Evolutionary conservation across 2,329 filamentous ascomycete species (phyloP).

Genomic region (Epichloe typhina): DNA sequence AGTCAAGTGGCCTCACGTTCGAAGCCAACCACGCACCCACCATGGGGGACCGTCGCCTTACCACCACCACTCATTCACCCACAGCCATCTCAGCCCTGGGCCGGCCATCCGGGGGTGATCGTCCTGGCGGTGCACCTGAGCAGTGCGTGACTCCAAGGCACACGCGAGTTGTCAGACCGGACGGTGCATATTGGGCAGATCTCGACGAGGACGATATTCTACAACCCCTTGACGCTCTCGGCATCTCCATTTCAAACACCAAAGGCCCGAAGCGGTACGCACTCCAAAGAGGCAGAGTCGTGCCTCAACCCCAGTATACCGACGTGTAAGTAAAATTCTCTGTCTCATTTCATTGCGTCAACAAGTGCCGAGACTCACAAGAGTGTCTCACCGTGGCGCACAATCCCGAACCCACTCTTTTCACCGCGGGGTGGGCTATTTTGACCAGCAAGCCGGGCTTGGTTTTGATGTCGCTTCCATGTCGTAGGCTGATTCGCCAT

Average conservation of each 20-base stretch:
- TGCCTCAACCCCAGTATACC: constrained; percentile 13
- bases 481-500: constrained; percentile 5
- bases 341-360: background rate
- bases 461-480: background rate
- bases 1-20: too few relatives aligned
- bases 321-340: constrained; percentile 16
- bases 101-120: background rate
- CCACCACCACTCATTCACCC: background rate
- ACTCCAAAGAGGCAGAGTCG: constrained; percentile 19
- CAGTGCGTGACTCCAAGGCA: background rate
- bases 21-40: background rate
- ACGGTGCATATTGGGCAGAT: constrained; percentile 1
- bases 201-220: constrained; percentile 10
- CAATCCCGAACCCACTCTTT: background rate
- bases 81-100: background rate
- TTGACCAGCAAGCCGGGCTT: background rate
- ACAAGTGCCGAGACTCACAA: too few relatives aligned
- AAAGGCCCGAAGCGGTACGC: constrained; percentile 18
- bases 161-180: background rate
- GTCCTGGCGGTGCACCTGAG: constrained; percentile 1
- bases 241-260: constrained; percentile 12
- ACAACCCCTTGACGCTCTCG: constrained; percentile 17
- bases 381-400: background rate
- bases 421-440: background rate
- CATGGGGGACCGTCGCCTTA: constrained; percentile 9